Percentiles rank a stretch among this genome's conserved stretches.
Evolutionary conservation across 2,329 filamentous ascomycete genomes (phyloP).

Genomic region (Cercospora sp.): DNA sequence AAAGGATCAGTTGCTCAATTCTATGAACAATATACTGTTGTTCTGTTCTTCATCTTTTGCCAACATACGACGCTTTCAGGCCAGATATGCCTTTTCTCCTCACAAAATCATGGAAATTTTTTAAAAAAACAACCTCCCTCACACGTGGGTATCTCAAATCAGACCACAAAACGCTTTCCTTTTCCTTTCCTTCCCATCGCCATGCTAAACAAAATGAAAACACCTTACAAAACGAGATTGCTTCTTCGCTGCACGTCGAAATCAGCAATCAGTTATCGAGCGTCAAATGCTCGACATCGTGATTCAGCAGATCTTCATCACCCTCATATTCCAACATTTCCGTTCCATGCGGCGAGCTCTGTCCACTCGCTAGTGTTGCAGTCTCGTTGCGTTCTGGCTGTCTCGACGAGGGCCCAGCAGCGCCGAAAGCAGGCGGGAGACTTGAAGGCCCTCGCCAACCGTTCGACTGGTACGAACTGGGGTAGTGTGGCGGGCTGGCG

Average conservation of each 20-base stretch:
- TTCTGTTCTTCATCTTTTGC: neutral
- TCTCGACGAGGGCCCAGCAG: neutral
- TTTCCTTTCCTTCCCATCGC: neutral
- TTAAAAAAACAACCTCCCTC: neutral
- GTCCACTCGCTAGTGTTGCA: constrained; percentile 8
- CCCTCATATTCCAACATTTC: constrained; percentile 51
- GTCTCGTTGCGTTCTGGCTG: neutral
- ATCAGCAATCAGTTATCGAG: constrained; percentile 3
- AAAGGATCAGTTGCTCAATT: neutral
- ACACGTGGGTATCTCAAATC: constrained; percentile 8
- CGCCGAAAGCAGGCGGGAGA: neutral
- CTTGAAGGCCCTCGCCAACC: neutral
- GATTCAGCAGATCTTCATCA: constrained; percentile 44
- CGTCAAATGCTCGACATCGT: constrained; percentile 49
- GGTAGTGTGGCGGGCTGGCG: constrained; percentile 69
- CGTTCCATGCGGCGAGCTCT: constrained; percentile 21
- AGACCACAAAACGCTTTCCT: neutral
- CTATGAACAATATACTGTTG: neutral
- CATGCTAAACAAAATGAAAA: neutral
- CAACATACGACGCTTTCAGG: neutral
- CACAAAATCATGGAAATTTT: too few species aligned
- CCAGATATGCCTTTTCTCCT: neutral
- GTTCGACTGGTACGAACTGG: constrained; percentile 28
- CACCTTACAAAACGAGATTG: neutral
- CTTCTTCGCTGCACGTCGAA: neutral